Evolutionary conservation across 441 rosid genomes (phyloP).

Genomic region (Arabidopsis hybrid): DNA sequence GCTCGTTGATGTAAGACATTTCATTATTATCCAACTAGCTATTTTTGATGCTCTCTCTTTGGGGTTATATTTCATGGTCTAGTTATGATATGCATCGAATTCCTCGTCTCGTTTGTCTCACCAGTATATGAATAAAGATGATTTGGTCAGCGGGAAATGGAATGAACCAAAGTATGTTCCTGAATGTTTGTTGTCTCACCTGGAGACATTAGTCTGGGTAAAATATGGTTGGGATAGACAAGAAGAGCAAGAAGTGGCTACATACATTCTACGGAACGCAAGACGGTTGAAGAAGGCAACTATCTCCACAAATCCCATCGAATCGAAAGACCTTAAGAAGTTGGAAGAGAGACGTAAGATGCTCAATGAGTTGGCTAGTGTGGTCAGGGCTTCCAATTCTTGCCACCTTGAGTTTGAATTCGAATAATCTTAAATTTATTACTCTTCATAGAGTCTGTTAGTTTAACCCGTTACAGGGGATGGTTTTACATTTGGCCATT

Average conservation of each 20-base stretch:
- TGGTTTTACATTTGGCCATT: too few relatives aligned
- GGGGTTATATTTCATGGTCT: not conserved
- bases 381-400: conserved; percentile 8
- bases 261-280: conserved; percentile 3
- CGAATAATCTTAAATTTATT: too few relatives aligned
- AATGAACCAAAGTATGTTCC: conserved; percentile 18
- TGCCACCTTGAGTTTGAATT: not conserved
- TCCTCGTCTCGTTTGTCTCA: not conserved
- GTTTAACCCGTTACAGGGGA: too few relatives aligned
- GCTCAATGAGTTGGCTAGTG: not conserved
- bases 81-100: not conserved
- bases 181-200: conserved; percentile 32
- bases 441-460: too few relatives aligned
- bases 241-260: conserved; percentile 16
- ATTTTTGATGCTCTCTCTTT: not conserved
- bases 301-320: not conserved
- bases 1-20: conserved; percentile 11
- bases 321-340: not conserved
- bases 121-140: not conserved
- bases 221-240: conserved; percentile 10
- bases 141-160: not conserved
- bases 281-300: conserved; percentile 3
- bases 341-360: not conserved
- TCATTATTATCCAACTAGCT: not conserved
- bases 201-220: conserved; percentile 8